Conservation (phyloP, 1,284 basidiomycete genomes). For the Cutaneotrichosporon spelunceum region DNA sequence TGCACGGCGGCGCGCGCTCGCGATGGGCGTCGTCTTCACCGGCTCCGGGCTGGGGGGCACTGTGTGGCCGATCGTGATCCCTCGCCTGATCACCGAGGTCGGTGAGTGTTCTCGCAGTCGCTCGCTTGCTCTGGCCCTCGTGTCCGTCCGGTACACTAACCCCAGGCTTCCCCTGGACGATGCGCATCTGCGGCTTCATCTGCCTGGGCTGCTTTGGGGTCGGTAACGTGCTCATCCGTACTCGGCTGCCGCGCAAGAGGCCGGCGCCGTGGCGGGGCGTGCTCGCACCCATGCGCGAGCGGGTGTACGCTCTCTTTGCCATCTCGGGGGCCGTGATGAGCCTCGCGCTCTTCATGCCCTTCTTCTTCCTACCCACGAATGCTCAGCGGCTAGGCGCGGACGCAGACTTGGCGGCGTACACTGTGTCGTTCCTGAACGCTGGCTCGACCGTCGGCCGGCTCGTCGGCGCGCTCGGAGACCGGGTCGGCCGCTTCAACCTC, state of each 20-base stretch:
- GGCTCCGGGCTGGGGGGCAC: conserved; percentile 49
- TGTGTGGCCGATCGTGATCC: conserved; percentile 17
- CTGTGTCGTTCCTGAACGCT: conserved; percentile 39
- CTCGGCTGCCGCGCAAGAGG: conserved; percentile 25
- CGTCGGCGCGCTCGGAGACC: conserved; percentile 16
- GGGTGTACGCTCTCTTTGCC: conserved; percentile 28
- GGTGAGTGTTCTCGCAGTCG: conserved; percentile 10
- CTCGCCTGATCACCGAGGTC: conserved; percentile 11
- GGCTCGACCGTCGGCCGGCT: conserved; percentile 33
- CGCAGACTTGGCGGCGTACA: conserved; percentile 31
- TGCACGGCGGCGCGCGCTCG: conserved; percentile 28
- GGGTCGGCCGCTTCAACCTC: conserved; percentile 34
- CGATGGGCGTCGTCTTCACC: conserved; percentile 34
- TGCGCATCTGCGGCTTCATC: conserved; percentile 34
- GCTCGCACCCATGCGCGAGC: conserved; percentile 29
- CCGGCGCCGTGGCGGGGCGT: conserved; percentile 24
- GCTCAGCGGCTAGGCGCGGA: conserved; percentile 35
- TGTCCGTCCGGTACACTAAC: not conserved
- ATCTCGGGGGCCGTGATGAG: conserved; percentile 27
- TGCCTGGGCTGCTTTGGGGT: conserved; percentile 26
- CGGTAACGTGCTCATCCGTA: conserved; percentile 24
- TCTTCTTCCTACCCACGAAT: conserved; percentile 40
- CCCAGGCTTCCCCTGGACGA: conserved; percentile 28
- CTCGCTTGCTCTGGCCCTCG: too few relatives aligned
- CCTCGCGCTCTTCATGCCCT: conserved; percentile 38